Base-by-base conservation (phyloP, 208 protist species). In the Leishmania martiniquensis region DNA sequence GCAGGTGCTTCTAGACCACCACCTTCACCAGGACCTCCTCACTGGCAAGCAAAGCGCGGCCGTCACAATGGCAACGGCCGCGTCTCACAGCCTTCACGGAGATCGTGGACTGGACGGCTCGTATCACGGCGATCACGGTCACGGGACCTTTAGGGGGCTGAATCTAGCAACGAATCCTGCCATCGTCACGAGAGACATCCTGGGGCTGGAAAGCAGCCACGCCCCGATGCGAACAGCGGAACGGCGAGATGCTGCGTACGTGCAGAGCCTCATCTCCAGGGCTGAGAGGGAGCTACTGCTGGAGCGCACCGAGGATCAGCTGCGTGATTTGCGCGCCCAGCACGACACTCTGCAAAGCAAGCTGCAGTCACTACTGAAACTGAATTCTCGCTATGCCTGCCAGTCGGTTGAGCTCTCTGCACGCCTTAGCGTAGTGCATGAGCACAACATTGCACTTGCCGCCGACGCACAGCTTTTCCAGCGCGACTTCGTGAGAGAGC, bases 371-470 rank as follows among this genome's bases (percentile, higher is more conserved):
- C 75, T 95, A 15, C 59, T 88, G 63, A 84, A 89, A 34, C 85
- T 96, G 25, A 97, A 97, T 72, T 73, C 84, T 0, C 85, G 77
- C 37, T 97, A 97, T 74, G 93, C 93, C 3, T 78, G 80, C 54
- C 91, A 96, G 79, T 84, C 89, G 25, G 67, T 95, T 10, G 91
- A 93, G 82, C 87, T 97, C 7, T 80, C 86, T 0, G 87, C 91
- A 10, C 93, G 93, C 13, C 80, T 97, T 22, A 91, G 85, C 66
- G 81, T 96, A 52, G 60, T 96, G 1, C 75, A 84, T 29, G 89
- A 95, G 22, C 88, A 95, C 74, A 97, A 97, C 81, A 89, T 95
- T 62, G 76, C 75, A 17, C 78, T 93, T 32, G 79, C 88, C 10
- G 72, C 92, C 1, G 90, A 93, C 34, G 76, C 80, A 44, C 80